phyloP scores from a whole-genome alignment of 1,284 basidiomycete genomes.

The Ceratorhiza oryzae-sativae region DNA sequence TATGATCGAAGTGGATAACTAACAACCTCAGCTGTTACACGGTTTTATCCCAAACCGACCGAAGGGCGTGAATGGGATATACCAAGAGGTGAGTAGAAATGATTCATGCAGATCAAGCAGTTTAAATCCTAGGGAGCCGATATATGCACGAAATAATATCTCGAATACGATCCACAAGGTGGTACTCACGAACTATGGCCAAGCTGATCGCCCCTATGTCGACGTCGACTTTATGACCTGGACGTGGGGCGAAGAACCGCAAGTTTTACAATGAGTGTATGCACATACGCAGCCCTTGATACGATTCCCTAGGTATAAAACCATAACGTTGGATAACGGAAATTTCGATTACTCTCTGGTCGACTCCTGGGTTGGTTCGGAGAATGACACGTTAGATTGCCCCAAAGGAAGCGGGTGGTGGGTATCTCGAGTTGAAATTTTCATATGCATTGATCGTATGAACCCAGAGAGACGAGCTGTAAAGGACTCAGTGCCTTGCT shows the following conservation, averaged over 20 bases:
- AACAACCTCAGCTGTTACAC: background rate
- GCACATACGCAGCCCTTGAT: too few species aligned
- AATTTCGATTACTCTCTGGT: background rate
- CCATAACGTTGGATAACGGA: background rate
- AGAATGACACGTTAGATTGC: too few species aligned
- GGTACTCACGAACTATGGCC: background rate
- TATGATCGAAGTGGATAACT: background rate
- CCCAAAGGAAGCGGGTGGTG: too few species aligned
- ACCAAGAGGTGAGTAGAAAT: background rate
- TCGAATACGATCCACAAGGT: slow-evolving; percentile 6
- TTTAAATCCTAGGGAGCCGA: background rate
- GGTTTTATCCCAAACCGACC: slow-evolving; percentile 1
- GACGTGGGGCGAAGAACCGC: slow-evolving; percentile 7
- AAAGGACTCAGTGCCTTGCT: background rate
- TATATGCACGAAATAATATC: slow-evolving; percentile 9
- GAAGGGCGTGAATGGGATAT: slow-evolving; percentile 12
- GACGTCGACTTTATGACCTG: slow-evolving; percentile 32
- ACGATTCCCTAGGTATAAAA: background rate
- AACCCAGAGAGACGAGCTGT: slow-evolving; percentile 4
- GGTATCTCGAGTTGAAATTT: too few species aligned
- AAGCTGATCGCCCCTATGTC: background rate
- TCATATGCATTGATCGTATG: too few species aligned
- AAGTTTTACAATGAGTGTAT: background rate
- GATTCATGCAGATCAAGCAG: background rate
- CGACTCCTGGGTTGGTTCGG: too few species aligned